Percentiles rank a stretch among this genome's conserved stretches.
Evolutionary conservation across 2,329 filamentous ascomycete genomes (phyloP).

Genomic region (Emergomyces pasteurianus): DNA sequence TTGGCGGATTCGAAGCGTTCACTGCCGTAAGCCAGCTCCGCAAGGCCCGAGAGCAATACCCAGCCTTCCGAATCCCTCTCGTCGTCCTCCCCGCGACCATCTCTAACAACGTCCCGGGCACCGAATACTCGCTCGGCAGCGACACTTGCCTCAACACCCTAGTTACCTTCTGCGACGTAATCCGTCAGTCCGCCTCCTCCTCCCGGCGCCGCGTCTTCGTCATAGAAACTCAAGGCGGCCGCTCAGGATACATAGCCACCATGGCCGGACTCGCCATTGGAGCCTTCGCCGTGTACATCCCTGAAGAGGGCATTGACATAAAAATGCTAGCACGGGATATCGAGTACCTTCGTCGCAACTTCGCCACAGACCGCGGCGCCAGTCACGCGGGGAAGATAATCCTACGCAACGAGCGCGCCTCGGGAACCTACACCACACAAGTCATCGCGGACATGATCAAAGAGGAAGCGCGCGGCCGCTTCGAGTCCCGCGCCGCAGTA

Average conservation of each 20-base stretch:
- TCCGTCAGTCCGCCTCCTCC: conserved; percentile 91
- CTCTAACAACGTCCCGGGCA: conserved; percentile 96
- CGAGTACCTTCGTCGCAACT: conserved; percentile 73
- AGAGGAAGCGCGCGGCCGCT: conserved; percentile 80
- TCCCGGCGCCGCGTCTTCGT: conserved; percentile 91
- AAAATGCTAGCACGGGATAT: conserved; percentile 90
- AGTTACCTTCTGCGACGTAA: conserved; percentile 90
- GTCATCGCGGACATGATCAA: conserved; percentile 92
- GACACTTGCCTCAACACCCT: conserved; percentile 95
- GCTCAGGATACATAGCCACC: conserved; percentile 86
- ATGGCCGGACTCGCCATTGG: conserved; percentile 85
- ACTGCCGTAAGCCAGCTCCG: conserved; percentile 81
- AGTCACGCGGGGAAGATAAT: conserved; percentile 86
- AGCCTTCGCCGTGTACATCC: conserved; percentile 87
- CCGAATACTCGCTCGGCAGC: conserved; percentile 91
- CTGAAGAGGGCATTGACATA: conserved; percentile 88
- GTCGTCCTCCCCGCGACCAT: conserved; percentile 89
- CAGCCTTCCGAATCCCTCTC: conserved; percentile 85
- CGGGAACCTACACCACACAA: conserved; percentile 79
- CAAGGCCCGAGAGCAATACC: conserved; percentile 63
- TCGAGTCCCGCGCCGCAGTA: conserved; percentile 83
- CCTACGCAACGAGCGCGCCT: conserved; percentile 92
- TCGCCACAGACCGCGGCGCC: conserved; percentile 73
- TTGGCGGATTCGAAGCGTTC: conserved; percentile 95
- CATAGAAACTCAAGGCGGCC: conserved; percentile 92